These are phyloP conservation scores for Citrullus amarus DNA, from an alignment of 306 rosid species.

Conservation along the genomic window DNA sequence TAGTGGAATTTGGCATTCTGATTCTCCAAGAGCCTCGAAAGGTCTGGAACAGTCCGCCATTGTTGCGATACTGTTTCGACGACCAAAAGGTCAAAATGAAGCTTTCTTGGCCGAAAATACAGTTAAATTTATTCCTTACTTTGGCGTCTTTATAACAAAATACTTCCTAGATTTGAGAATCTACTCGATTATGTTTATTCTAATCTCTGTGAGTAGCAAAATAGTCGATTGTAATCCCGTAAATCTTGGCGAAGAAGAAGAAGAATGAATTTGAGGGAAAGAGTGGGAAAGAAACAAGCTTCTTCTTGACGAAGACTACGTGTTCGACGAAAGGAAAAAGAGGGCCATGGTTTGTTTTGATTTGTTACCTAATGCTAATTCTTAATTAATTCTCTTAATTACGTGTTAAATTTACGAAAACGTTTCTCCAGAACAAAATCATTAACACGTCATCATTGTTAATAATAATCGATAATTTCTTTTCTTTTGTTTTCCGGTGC, in stretches of 20 bases:
- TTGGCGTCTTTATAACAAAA: background rate
- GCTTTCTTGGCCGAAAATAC: background rate
- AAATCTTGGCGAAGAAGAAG: background rate
- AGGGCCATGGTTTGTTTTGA: slow-evolving; percentile 1
- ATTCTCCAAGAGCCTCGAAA: background rate
- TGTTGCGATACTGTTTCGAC: background rate
- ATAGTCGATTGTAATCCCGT: background rate
- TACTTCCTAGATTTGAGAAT: background rate
- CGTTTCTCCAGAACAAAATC: background rate
- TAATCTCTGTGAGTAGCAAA: background rate
- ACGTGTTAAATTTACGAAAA: background rate
- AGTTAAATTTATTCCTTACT: background rate
- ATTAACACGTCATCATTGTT: background rate
- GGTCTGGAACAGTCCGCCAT: slow-evolving; percentile 1
- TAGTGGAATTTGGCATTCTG: background rate
- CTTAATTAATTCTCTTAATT: background rate
- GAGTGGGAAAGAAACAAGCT: background rate
- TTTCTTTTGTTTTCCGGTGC: background rate
- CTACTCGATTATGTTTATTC: background rate
- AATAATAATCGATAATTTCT: background rate
- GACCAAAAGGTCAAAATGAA: background rate
- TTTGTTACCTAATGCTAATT: background rate
- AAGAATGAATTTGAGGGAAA: background rate
- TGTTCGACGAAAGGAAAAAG: background rate
- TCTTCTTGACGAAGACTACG: slow-evolving; percentile 1